Percentiles rank a stretch among this genome's conserved stretches.
phyloP scores from a whole-genome alignment of 805 yeast species.

The Starmerella stellata region DNA sequence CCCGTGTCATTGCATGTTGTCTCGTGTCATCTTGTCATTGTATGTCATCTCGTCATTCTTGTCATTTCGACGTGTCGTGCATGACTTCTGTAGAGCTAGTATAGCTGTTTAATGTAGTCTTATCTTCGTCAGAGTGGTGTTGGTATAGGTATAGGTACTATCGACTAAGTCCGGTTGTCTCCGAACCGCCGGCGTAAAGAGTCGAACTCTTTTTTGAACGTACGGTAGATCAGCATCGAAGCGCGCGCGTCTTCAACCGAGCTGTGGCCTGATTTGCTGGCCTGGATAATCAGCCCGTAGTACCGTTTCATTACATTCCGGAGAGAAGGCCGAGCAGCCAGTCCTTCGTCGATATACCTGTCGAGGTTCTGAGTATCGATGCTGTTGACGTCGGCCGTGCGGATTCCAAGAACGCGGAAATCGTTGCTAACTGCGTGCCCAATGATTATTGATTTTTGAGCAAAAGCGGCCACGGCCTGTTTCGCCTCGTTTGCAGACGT shows the following conservation, averaged over 20 bases:
- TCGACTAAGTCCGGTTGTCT: too few species aligned
- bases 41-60: too few species aligned
- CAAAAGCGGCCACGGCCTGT: conserved; percentile 30
- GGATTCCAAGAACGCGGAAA: conserved; percentile 36
- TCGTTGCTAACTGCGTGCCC: conserved; percentile 87
- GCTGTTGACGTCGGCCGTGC: conserved; percentile 48
- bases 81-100: too few species aligned
- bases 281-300: conserved; percentile 47
- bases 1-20: too few species aligned
- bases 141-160: too few species aligned
- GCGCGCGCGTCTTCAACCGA: conserved; percentile 71
- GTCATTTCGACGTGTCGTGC: too few species aligned
- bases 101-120: too few species aligned
- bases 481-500: conserved; percentile 56
- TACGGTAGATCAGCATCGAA: conserved; percentile 34
- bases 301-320: conserved; percentile 42
- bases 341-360: conserved; percentile 48
- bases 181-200: too few species aligned
- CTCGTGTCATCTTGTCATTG: too few species aligned
- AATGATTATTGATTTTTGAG: conserved; percentile 42
- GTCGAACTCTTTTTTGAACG: not conserved
- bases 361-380: conserved; percentile 61
- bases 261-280: conserved; percentile 53
- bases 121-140: too few species aligned
- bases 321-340: conserved; percentile 56